Evolutionary conservation across 1,139 yeast species (phyloP).

Genomic region (Scheffersomyces cryptocercus): DNA sequence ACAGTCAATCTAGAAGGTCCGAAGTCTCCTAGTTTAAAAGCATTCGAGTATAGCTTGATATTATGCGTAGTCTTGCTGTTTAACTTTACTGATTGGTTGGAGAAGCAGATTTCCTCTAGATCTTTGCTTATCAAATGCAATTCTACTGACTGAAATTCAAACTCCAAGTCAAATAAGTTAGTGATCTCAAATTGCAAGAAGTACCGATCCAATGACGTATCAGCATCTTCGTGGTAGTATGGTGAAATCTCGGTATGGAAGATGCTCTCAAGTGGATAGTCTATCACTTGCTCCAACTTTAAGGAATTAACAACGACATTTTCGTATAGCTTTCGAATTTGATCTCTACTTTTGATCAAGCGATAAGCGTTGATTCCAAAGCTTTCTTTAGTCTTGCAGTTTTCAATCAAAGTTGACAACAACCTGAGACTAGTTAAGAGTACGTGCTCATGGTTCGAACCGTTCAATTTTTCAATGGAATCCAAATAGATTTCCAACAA

Average conservation of each 20-base stretch:
- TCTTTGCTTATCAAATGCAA: conserved; percentile 18
- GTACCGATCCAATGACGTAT: conserved; percentile 19
- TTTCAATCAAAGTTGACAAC: conserved; percentile 29
- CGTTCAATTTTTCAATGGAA: conserved; percentile 55
- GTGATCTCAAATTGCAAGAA: conserved; percentile 23
- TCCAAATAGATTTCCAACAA: conserved; percentile 66
- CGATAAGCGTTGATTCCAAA: conserved; percentile 34
- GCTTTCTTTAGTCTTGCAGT: conserved; percentile 10
- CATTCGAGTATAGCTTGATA: conserved; percentile 22
- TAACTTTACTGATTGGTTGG: conserved; percentile 9
- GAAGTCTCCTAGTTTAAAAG: conserved; percentile 27
- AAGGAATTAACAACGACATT: conserved; percentile 23
- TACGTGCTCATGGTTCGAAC: conserved; percentile 16
- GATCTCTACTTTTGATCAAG: conserved; percentile 20
- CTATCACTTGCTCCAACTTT: conserved; percentile 16
- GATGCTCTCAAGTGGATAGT: conserved; percentile 30
- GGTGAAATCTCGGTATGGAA: conserved; percentile 30
- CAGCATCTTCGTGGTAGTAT: conserved; percentile 24
- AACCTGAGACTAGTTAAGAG: conserved; percentile 36
- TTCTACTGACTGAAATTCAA: conserved; percentile 20
- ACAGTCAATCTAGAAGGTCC: conserved; percentile 21
- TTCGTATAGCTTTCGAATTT: conserved; percentile 22
- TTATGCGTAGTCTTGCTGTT: conserved; percentile 9
- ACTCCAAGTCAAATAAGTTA: conserved; percentile 28
- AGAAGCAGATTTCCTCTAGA: conserved; percentile 10